Evolutionary conservation across 306 rosid species (phyloP).

Genomic region (Rosa persica): DNA sequence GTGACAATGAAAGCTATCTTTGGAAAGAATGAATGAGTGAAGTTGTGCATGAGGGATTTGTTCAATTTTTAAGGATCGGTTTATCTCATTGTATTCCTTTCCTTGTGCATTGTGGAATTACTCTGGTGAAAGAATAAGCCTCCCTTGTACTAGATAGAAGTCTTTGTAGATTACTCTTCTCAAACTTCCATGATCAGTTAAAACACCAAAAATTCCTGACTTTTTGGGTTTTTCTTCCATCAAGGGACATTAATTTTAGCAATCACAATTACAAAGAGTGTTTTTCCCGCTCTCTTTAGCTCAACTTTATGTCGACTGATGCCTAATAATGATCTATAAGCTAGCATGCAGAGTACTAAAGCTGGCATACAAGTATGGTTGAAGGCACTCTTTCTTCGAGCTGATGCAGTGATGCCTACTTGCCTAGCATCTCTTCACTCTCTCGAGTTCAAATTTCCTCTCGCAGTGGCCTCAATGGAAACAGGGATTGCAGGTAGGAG

Average conservation of each 20-base stretch:
- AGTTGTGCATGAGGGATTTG: background rate
- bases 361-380: too few relatives aligned
- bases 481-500: too few relatives aligned
- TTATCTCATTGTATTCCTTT: background rate
- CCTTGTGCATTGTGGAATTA: background rate
- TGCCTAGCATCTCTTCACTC: too few relatives aligned
- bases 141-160: background rate
- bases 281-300: background rate
- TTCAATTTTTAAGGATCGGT: background rate
- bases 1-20: constrained; percentile 49
- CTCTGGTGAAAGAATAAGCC: background rate
- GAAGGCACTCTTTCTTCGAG: too few relatives aligned
- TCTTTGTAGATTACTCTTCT: background rate
- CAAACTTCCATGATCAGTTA: background rate
- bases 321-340: background rate
- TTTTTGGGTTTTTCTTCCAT: background rate
- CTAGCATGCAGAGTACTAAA: background rate
- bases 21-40: constrained; percentile 26
- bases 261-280: background rate
- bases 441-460: too few relatives aligned
- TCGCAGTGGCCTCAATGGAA: too few relatives aligned
- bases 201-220: background rate
- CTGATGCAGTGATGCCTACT: too few relatives aligned
- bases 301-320: background rate
- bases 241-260: background rate